Percentiles rank a stretch among this genome's conserved stretches.
These are phyloP conservation scores for Globisporangium nagaii DNA, from an alignment of 352 stramenopile species.

Conservation along the genomic window DNA sequence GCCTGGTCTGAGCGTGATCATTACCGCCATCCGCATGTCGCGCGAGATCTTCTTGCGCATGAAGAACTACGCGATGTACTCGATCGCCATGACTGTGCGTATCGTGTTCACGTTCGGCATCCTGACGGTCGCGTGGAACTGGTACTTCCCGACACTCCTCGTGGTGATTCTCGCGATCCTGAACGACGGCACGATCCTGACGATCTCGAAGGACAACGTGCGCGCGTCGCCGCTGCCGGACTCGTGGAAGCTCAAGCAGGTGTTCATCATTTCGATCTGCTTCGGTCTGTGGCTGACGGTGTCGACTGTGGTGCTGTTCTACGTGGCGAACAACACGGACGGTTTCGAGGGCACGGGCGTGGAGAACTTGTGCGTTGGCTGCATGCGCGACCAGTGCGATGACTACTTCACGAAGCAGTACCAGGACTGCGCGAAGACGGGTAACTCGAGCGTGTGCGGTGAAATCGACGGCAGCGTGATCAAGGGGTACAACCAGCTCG, in stretches of 20 bases:
- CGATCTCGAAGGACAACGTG: conserved; percentile 78
- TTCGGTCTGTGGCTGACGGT: conserved; percentile 66
- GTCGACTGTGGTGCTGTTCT: conserved; percentile 61
- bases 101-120: conserved; percentile 87
- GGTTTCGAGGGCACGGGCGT: conserved; percentile 45
- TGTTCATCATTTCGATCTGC: conserved; percentile 63
- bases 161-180: conserved; percentile 89
- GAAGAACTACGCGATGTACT: conserved; percentile 92
- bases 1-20: conserved; percentile 83
- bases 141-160: conserved; percentile 83
- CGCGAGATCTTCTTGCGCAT: conserved; percentile 89
- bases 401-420: conserved; percentile 52
- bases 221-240: conserved; percentile 50
- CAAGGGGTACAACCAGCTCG: conserved; percentile 22
- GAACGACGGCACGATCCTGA: conserved; percentile 87
- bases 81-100: conserved; percentile 85
- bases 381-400: conserved; percentile 53
- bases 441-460: conserved; percentile 49
- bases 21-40: conserved; percentile 84
- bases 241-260: conserved; percentile 68
- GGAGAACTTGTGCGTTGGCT: conserved; percentile 60
- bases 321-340: conserved; percentile 48
- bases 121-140: conserved; percentile 85
- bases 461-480: conserved; percentile 53
- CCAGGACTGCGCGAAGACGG: conserved; percentile 36